phyloP scores from a whole-genome alignment of 2,329 filamentous ascomycete species.

The Rachicladosporium sp. region DNA sequence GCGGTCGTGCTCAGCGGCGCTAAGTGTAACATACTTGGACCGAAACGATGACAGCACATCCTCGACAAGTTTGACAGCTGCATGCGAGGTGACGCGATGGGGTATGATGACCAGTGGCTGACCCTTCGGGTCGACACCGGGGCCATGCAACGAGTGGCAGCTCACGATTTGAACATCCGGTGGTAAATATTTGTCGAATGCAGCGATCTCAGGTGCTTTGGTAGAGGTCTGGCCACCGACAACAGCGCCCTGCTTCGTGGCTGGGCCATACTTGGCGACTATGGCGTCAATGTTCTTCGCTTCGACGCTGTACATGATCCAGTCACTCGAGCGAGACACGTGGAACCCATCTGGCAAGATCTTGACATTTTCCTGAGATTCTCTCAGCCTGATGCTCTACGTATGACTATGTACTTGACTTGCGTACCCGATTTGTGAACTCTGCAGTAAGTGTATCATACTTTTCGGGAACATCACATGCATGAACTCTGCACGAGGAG shows the following conservation, averaged over 20 bases:
- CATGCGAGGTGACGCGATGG: conserved; percentile 64
- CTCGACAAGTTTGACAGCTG: conserved; percentile 67
- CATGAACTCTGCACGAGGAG: conserved; percentile 60
- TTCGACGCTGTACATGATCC: conserved; percentile 97
- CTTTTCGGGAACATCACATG: conserved; percentile 85
- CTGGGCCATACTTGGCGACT: conserved; percentile 80
- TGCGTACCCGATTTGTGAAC: conserved; percentile 74
- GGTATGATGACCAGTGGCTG: conserved; percentile 91
- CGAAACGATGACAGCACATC: conserved; percentile 68
- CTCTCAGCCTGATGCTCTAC: conserved; percentile 28
- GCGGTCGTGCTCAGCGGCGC: conserved; percentile 78
- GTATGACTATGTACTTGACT: conserved; percentile 19
- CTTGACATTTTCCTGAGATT: conserved; percentile 60
- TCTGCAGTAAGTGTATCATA: conserved; percentile 69
- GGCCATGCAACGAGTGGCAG: conserved; percentile 92
- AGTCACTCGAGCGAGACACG: conserved; percentile 93
- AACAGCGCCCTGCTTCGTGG: conserved; percentile 87
- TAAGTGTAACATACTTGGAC: conserved; percentile 78
- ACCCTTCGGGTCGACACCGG: conserved; percentile 75
- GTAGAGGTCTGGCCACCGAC: conserved; percentile 97
- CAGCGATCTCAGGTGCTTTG: conserved; percentile 89
- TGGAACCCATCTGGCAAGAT: conserved; percentile 90
- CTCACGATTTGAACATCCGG: conserved; percentile 84
- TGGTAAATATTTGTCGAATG: conserved; percentile 82
- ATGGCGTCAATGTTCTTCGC: conserved; percentile 79